Conservation (phyloP, 2,329 filamentous ascomycete genomes). For the Hysterium pulicare region DNA sequence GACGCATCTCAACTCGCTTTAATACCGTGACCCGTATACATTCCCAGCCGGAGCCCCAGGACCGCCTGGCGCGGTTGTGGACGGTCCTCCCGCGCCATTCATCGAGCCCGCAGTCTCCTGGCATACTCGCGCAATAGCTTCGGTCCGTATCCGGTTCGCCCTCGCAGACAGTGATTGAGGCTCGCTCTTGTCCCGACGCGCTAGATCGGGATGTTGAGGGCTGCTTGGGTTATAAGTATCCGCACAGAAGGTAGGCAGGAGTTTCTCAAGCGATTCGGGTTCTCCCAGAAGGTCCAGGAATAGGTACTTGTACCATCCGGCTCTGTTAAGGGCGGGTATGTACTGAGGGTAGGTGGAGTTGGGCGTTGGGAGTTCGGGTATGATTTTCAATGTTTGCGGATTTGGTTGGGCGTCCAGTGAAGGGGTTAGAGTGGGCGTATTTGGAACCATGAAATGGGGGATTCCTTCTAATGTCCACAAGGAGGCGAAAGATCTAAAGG, state of each 20-base stretch:
- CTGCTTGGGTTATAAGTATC: constrained; percentile 30
- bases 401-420: constrained; percentile 20
- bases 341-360: constrained; percentile 18
- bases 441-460: constrained; percentile 34
- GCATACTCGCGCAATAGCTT: constrained; percentile 25
- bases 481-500: constrained; percentile 27
- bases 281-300: constrained; percentile 29
- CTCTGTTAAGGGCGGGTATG: constrained; percentile 33
- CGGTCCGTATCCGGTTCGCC: constrained; percentile 21
- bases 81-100: no score
- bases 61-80: no score
- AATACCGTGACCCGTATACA: no score
- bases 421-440: constrained; percentile 22
- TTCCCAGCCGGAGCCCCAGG: no score
- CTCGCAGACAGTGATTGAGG: constrained; percentile 20
- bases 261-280: constrained; percentile 24
- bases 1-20: no score
- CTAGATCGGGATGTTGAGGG: constrained; percentile 30
- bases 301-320: constrained; percentile 36
- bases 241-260: constrained; percentile 23
- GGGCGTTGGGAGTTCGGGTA: constrained; percentile 8
- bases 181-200: constrained; percentile 25
- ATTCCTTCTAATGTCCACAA: constrained; percentile 33
- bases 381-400: constrained; percentile 20
- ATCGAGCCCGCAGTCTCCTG: constrained; percentile 26